Base-by-base conservation (phyloP, 2,329 filamentous ascomycete species). In the Nemania sp. region DNA sequence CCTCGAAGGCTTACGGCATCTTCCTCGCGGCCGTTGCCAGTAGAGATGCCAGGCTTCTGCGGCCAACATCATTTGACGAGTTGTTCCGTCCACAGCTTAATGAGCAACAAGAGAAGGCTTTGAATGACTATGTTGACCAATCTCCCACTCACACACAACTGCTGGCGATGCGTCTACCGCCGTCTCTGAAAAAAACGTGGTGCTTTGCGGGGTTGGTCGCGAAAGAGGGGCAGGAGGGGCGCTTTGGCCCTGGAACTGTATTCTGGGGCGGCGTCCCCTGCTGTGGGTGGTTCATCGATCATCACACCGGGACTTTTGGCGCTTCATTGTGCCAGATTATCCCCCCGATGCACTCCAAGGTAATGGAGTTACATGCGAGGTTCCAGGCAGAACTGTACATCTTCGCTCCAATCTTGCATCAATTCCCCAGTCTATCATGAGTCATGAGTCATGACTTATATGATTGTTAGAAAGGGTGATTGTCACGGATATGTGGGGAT, bases 71-170 rank as follows among this genome's bases (percentile, higher is more conserved):
- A 0, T 69, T 67, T 47, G 54, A 47, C 3, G 69, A 72, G 35
- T 65, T 71, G 5, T 71, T 72, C 47, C 65, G 66, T 1, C 68
- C 70, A 0, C 70, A 72, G 50, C 68, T 72, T 2, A 60, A 71
- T 18, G 67, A 68, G 34, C 43, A 47, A 20, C 56, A 51, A 25
- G 68, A 71, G 53, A 57, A 69, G 49, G 60, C 59, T 2, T 52
- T 72, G 37, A 71, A 72, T 34, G 57, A 70, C 17, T 63, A 66
- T 20, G 50, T 72, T 7, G 49, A 48, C 25, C 57, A 49, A 2
- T 62, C 64, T 0, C 61, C 64, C 1, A 18, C 47, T 0, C 65
- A 69, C 18, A 60, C 59, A 5, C 32, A 65, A 3, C 68, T 68
- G 20, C 47, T 70, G 0, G 64, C 65, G 0, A 43, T 69, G 39